phyloP scores from a whole-genome alignment of 2,329 filamentous ascomycete genomes.

The Phaeosphaeria sp. region DNA sequence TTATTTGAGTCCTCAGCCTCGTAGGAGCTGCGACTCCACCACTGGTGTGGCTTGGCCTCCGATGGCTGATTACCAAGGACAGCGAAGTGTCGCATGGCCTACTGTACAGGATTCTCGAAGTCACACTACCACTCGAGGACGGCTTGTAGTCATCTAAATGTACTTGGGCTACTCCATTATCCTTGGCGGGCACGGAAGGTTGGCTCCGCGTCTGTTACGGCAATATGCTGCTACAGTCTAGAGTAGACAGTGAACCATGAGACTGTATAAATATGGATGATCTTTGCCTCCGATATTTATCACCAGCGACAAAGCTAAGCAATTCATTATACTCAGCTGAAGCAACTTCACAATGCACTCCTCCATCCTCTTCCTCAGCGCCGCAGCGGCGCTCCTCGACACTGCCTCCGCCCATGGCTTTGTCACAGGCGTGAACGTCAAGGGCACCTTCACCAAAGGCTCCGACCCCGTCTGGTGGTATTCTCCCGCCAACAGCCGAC shows the following conservation, averaged over 20 bases:
- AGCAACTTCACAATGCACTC: conserved; percentile 17
- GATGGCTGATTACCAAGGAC: conserved; percentile 4
- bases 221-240: neutral
- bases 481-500: conserved; percentile 24
- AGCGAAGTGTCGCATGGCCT: conserved; percentile 7
- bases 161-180: neutral
- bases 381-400: conserved; percentile 27
- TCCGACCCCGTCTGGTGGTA: conserved; percentile 45
- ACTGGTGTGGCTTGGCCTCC: neutral
- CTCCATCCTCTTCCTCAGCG: conserved; percentile 25
- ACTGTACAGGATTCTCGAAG: conserved; percentile 12
- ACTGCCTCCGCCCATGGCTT: conserved; percentile 39
- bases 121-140: neutral
- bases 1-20: conserved; percentile 5
- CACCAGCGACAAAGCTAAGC: neutral
- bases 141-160: conserved; percentile 9
- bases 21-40: conserved; percentile 4
- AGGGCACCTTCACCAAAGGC: conserved; percentile 33
- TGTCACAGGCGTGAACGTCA: conserved; percentile 33
- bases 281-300: conserved; percentile 2
- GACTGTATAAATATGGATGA: conserved; percentile 9
- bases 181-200: neutral
- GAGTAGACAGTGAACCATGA: neutral
- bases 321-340: neutral
- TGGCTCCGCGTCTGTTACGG: neutral